These are phyloP conservation scores for Alternaria tenuissima DNA, from an alignment of 2,329 filamentous ascomycete species.

Conservation along the genomic window DNA sequence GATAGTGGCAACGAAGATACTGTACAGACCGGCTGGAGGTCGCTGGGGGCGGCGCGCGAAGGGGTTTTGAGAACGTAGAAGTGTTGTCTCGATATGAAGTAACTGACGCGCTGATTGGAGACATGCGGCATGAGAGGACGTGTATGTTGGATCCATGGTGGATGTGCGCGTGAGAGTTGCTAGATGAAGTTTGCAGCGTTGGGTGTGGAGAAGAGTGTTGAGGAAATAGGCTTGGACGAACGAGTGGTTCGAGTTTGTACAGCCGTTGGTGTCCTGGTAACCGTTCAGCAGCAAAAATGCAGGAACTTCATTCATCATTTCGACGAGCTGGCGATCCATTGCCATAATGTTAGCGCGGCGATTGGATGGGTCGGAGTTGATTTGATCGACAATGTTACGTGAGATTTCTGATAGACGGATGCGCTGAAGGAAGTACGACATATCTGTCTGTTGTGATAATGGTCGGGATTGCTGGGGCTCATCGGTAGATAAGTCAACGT, in stretches of 20 bases:
- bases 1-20: not conserved
- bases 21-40: not conserved
- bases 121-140: not conserved
- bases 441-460: constrained; percentile 42
- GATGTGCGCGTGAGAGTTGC: constrained; percentile 27
- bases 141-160: not conserved
- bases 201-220: constrained; percentile 47
- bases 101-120: not conserved
- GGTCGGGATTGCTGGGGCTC: not conserved
- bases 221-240: constrained; percentile 48
- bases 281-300: not conserved
- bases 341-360: not conserved
- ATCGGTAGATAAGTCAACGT: not conserved
- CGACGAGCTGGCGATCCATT: not conserved
- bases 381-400: constrained; percentile 48
- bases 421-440: constrained; percentile 52
- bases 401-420: constrained; percentile 49
- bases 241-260: constrained; percentile 16
- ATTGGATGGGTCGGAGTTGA: not conserved
- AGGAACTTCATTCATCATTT: not conserved
- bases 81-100: not conserved
- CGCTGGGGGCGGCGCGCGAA: not conserved
- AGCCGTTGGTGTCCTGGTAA: not conserved
- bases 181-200: constrained; percentile 49
- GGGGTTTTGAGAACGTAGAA: not conserved